Conservation (phyloP, 257 asterid species). For the Voacanga thouarsii region DNA sequence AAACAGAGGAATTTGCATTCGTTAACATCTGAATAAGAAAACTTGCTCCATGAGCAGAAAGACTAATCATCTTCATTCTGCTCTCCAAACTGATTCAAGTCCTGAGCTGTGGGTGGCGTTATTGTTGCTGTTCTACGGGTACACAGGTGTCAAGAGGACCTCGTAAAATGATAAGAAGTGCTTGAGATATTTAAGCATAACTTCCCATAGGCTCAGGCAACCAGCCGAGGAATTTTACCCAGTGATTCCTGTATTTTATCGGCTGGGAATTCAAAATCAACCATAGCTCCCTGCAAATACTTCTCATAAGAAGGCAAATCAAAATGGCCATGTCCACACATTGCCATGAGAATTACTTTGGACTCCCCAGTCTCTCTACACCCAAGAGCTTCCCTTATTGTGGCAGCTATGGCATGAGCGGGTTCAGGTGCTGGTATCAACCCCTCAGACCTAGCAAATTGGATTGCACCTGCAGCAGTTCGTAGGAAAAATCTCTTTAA, state of each 20-base stretch:
- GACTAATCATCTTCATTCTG: not conserved
- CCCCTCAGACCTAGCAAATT: slow-evolving; percentile 88
- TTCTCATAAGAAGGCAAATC: slow-evolving; percentile 87
- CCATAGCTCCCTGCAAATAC: slow-evolving; percentile 67
- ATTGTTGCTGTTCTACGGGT: too few relatives aligned
- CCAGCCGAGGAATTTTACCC: slow-evolving; percentile 55
- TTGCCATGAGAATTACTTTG: slow-evolving; percentile 85
- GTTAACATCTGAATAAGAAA: too few relatives aligned
- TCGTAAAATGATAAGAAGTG: not conserved
- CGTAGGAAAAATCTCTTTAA: not conserved
- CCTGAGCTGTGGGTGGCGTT: not conserved
- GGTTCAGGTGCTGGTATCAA: slow-evolving; percentile 96
- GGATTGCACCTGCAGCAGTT: slow-evolving; percentile 59
- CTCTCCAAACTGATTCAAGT: not conserved
- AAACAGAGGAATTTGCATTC: too few relatives aligned
- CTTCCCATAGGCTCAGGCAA: slow-evolving; percentile 8
- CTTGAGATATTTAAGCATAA: too few relatives aligned
- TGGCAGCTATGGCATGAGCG: slow-evolving; percentile 84
- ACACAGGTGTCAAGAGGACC: too few relatives aligned
- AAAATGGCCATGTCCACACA: slow-evolving; percentile 98
- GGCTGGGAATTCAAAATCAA: slow-evolving; percentile 65
- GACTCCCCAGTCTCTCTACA: slow-evolving; percentile 88
- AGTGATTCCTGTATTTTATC: slow-evolving; percentile 53
- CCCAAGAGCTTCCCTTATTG: slow-evolving; percentile 77
- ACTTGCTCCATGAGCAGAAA: too few relatives aligned